These are phyloP conservation scores for Atalantia buxifolia DNA, from an alignment of 345 rosid genomes.

Conservation along the genomic window DNA sequence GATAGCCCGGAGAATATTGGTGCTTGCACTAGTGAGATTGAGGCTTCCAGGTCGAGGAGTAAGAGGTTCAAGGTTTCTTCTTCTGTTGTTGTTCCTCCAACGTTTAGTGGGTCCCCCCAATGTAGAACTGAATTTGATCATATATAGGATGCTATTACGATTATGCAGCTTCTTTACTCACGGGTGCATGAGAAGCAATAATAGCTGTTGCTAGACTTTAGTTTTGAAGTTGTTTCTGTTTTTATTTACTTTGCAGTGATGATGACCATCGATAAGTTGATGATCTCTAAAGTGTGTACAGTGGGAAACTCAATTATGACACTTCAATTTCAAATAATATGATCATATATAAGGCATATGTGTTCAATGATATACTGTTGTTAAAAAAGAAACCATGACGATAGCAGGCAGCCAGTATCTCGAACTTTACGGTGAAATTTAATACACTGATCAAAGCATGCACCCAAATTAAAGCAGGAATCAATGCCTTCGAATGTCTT, in stretches of 20 bases:
- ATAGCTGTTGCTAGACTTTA: no score
- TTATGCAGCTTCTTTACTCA: background rate
- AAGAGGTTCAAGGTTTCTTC: constrained; percentile 69
- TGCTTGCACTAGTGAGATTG: constrained; percentile 9
- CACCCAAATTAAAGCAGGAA: background rate
- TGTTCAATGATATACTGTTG: background rate
- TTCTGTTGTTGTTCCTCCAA: constrained; percentile 59
- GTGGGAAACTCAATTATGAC: background rate
- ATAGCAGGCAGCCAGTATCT: no score
- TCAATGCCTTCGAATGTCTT: no score
- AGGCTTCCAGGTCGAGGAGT: constrained; percentile 52
- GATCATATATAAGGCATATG: background rate
- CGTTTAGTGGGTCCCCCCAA: constrained; percentile 33
- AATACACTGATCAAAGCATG: background rate
- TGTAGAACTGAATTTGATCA: constrained; percentile 12
- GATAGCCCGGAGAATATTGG: constrained; percentile 41
- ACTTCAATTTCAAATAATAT: background rate
- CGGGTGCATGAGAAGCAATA: background rate
- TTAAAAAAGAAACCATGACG: no score
- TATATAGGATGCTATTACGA: no score
- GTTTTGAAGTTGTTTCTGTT: background rate
- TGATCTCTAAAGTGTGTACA: constrained; percentile 4
- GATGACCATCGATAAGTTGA: background rate
- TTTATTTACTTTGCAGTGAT: background rate
- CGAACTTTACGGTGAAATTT: no score